Evolutionary conservation across 2,329 filamentous ascomycete genomes (phyloP).

Genomic region (Talaromyces sp.): DNA sequence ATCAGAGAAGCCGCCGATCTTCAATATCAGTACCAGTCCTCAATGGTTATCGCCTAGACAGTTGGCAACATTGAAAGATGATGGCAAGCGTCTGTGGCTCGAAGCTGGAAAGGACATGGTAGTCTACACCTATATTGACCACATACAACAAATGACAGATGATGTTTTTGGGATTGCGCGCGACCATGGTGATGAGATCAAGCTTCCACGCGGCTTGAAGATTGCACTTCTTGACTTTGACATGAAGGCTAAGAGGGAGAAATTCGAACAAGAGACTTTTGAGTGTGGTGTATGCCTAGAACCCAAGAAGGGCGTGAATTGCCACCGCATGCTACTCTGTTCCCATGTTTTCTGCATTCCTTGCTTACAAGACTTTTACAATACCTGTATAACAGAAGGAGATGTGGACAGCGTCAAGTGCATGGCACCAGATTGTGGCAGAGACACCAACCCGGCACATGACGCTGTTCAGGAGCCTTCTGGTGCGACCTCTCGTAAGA

Average conservation of each 20-base stretch:
- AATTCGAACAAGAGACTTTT: constrained; percentile 81
- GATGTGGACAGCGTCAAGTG: constrained; percentile 77
- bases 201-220: constrained; percentile 53
- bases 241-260: constrained; percentile 65
- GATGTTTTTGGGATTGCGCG: constrained; percentile 50
- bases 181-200: constrained; percentile 40
- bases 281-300: constrained; percentile 87
- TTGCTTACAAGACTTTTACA: constrained; percentile 91
- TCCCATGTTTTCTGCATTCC: constrained; percentile 84
- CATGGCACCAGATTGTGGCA: constrained; percentile 73
- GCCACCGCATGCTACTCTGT: constrained; percentile 78
- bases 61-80: constrained; percentile 44
- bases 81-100: constrained; percentile 55
- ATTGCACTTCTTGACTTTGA: constrained; percentile 75
- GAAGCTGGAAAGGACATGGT: constrained; percentile 57
- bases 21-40: constrained; percentile 49
- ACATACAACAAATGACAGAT: constrained; percentile 57
- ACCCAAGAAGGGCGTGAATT: constrained; percentile 79
- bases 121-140: constrained; percentile 59
- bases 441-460: constrained; percentile 46
- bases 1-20: constrained; percentile 47
- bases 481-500: constrained; percentile 21
- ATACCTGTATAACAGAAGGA: constrained; percentile 79
- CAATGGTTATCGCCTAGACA: constrained; percentile 52
- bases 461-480: constrained; percentile 11